These are phyloP conservation scores for Rhizopogon rudus DNA, from an alignment of 768 basidiomycete genomes.

Conservation along the genomic window DNA sequence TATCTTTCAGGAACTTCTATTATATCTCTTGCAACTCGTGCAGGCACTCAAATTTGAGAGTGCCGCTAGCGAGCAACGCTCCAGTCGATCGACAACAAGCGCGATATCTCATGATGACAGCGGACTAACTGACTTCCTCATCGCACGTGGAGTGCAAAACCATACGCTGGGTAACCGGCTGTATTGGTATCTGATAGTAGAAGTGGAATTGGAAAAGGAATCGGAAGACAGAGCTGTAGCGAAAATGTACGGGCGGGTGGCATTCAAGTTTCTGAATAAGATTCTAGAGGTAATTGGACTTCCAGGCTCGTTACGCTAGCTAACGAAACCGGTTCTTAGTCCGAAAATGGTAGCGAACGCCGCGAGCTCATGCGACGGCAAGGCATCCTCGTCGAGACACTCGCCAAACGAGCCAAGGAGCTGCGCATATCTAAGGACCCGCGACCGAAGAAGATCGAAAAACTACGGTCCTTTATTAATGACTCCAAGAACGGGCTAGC, in stretches of 20 bases:
- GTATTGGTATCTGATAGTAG: slow-evolving; percentile 98
- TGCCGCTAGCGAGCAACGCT: slow-evolving; percentile 68
- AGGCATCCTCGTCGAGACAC: slow-evolving; percentile 80
- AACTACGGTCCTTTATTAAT: slow-evolving; percentile 76
- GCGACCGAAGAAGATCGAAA: slow-evolving; percentile 96
- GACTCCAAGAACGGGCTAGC: slow-evolving; percentile 85
- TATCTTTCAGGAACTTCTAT: slow-evolving; percentile 67
- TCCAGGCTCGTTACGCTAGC: neutral
- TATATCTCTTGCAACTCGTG: slow-evolving; percentile 93
- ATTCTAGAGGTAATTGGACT: slow-evolving; percentile 66
- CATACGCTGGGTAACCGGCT: slow-evolving; percentile 83
- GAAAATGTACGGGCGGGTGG: slow-evolving; percentile 91
- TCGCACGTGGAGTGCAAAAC: slow-evolving; percentile 79
- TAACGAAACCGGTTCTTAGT: slow-evolving; percentile 29
- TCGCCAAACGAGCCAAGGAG: slow-evolving; percentile 84
- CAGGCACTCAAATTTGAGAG: slow-evolving; percentile 98
- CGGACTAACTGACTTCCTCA: slow-evolving; percentile 89
- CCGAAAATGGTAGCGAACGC: slow-evolving; percentile 74
- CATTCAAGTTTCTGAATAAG: slow-evolving; percentile 85
- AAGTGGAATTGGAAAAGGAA: slow-evolving; percentile 67
- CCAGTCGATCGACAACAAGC: slow-evolving; percentile 65
- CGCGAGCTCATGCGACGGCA: slow-evolving; percentile 89
- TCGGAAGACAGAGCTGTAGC: slow-evolving; percentile 75
- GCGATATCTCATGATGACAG: slow-evolving; percentile 88
- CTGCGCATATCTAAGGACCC: slow-evolving; percentile 88